Conservation (phyloP, 2,329 filamentous ascomycete species). For the Phaeomoniella chlamydospora region DNA sequence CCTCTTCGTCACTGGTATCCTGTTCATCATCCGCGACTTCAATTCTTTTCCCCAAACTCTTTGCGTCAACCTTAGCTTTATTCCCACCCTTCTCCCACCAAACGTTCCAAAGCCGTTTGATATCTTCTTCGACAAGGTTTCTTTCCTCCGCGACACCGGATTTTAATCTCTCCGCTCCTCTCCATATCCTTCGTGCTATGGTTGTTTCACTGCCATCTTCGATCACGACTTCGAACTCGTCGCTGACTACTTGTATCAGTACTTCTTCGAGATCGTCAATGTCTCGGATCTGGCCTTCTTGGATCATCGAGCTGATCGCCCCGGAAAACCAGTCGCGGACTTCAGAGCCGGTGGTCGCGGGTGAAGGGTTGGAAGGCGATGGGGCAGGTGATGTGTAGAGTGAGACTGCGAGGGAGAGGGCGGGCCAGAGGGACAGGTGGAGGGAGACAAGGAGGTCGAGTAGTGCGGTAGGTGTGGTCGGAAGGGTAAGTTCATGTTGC, state of each 20-base stretch:
- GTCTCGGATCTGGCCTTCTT: conserved; percentile 47
- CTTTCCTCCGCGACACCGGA: conserved; percentile 22
- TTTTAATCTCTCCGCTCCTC: conserved; percentile 44
- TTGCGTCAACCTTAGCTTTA: conserved; percentile 14
- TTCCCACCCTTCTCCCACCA: conserved; percentile 22
- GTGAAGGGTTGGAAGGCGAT: conserved; percentile 29
- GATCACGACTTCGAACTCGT: conserved; percentile 87
- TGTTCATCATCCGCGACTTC: conserved; percentile 34
- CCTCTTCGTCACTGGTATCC: conserved; percentile 42
- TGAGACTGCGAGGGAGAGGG: conserved; percentile 72
- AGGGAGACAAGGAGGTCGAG: conserved; percentile 84
- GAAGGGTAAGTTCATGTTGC: background rate
- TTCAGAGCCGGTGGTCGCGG: conserved; percentile 72
- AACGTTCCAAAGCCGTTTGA: conserved; percentile 43
- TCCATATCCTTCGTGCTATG: conserved; percentile 60
- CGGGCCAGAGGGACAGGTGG: conserved; percentile 73
- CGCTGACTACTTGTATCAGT: conserved; percentile 77
- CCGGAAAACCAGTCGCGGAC: conserved; percentile 97
- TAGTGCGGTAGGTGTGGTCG: conserved; percentile 35
- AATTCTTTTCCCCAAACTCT: conserved; percentile 19
- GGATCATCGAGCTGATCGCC: conserved; percentile 68
- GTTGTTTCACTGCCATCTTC: conserved; percentile 75
- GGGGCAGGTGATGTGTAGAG: background rate
- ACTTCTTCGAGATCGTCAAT: conserved; percentile 69
- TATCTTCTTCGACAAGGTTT: conserved; percentile 46